Base-by-base conservation (phyloP, 2,329 filamentous ascomycete species). In the Chaetomium sp. region DNA sequence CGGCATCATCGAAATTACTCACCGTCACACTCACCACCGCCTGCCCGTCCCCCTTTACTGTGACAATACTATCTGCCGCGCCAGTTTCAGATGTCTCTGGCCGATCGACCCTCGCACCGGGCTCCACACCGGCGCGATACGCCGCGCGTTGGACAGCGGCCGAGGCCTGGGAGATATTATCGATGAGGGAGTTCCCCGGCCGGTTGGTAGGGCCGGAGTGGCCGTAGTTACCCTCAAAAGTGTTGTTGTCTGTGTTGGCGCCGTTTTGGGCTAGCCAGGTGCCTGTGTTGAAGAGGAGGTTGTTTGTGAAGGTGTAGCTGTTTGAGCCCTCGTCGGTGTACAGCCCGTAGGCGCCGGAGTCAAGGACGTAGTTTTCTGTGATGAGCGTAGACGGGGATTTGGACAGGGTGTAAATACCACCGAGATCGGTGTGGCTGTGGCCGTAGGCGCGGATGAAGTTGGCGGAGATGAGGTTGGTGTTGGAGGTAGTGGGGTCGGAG, bases 381-480 rank as follows among this genome's bases (percentile, higher is more conserved):
- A 43, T 12, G 10, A 43, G 2, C 2, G 41, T 43, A 7, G 41
- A 43, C 41, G 41, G 41, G 41, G 11, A n/a, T 14, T 43, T 43
- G 35, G 46, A 47, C 11, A 47, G 45, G 5, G 45, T 47, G 45
- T 47, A 47, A 8, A 47, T 47, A 5, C 32, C 45, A 34, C 45
- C 45, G 33, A 47, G 45, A 34, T 47, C 45, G 11, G 45, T 47
- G 45, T 47, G 45, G 45, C 45, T 47, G 45, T 49, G 27, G 34
- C 46, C 46, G 35, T 49, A 49, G 34, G 19, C n/a, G 46, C 38
- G 46, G 46, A 49, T 49, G 7, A 49, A 27, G 46, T 38, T 49
- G 7, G 34, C 34, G 34, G n/a, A 12, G 34, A 49, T 38, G 46
- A 49, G 11, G 46, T 49, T 49, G n/a, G 6, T 37, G 4, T 49